phyloP scores from a whole-genome alignment of 2,329 filamentous ascomycete genomes.

The Blastomyces emzantsi region DNA sequence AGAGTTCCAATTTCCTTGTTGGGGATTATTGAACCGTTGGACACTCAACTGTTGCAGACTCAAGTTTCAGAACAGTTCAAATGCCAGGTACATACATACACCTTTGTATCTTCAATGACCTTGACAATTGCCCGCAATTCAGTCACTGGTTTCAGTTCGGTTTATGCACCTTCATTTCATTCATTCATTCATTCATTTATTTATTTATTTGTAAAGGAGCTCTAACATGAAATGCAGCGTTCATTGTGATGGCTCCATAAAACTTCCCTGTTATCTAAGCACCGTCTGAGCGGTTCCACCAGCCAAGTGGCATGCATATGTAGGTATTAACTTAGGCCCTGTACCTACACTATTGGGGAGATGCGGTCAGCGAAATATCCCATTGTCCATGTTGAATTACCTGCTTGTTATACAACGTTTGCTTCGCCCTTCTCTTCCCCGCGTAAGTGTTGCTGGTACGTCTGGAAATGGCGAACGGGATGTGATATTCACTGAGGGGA shows the following conservation, averaged over 20 bases:
- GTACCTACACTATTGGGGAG: not conserved
- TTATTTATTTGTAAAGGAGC: not conserved
- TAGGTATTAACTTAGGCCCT: too few species aligned
- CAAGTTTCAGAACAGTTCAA: too few species aligned
- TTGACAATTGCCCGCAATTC: not conserved
- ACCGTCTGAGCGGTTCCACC: not conserved
- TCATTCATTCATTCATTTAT: not conserved
- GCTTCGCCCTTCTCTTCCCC: not conserved
- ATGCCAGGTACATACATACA: too few species aligned
- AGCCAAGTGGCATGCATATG: conserved; percentile 4
- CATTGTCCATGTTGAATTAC: not conserved
- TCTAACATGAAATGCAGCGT: not conserved
- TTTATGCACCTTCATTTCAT: not conserved
- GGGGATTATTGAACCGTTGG: too few species aligned
- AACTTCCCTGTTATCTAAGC: not conserved
- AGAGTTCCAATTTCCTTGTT: too few species aligned
- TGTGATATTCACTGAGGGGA: not conserved
- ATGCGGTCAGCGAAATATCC: not conserved
- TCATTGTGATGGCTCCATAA: not conserved
- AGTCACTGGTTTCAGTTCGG: not conserved
- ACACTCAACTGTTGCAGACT: too few species aligned
- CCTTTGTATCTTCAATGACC: too few species aligned
- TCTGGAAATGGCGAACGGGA: not conserved
- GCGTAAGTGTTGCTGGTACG: not conserved
- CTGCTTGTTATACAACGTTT: not conserved